A percentile compares a stretch with the other conserved stretches of the same genome.
phyloP scores from a whole-genome alignment of 192 early-diverging fungal genomes.

The Backusella liffmaniae region DNA sequence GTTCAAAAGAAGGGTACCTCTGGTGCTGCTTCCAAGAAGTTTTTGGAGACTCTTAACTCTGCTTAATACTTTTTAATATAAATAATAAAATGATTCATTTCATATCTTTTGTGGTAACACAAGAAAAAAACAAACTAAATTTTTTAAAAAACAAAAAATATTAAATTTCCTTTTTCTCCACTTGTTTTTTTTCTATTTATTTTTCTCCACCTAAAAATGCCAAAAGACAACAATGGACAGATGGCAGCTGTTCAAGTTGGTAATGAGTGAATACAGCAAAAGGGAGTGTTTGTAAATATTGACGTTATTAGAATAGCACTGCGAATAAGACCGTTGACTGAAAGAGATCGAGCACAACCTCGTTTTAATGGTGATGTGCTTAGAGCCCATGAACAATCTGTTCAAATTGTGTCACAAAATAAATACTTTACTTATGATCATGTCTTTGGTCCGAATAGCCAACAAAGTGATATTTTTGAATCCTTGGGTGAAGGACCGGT shows the following conservation, averaged over 20 bases:
- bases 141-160: neutral
- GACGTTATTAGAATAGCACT: slow-evolving; percentile 18
- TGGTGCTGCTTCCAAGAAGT: slow-evolving; percentile 32
- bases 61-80: slow-evolving; percentile 24
- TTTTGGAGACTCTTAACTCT: slow-evolving; percentile 37
- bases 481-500: slow-evolving; percentile 27
- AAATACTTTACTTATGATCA: slow-evolving; percentile 39
- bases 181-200: neutral
- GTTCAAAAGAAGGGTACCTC: slow-evolving; percentile 24
- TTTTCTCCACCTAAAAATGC: neutral
- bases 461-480: slow-evolving; percentile 33
- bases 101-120: neutral
- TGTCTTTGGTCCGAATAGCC: slow-evolving; percentile 32
- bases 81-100: neutral
- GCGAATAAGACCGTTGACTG: slow-evolving; percentile 32
- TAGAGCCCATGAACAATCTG: slow-evolving; percentile 19
- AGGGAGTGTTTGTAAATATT: neutral
- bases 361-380: slow-evolving; percentile 29
- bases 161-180: neutral
- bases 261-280: slow-evolving; percentile 3
- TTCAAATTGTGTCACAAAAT: slow-evolving; percentile 27
- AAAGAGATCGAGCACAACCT: slow-evolving; percentile 29
- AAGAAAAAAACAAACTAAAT: neutral
- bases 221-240: slow-evolving; percentile 21
- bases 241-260: slow-evolving; percentile 40